Evolutionary conservation across 768 basidiomycete genomes (phyloP).

Genomic region (Panaeolus cyanescens): DNA sequence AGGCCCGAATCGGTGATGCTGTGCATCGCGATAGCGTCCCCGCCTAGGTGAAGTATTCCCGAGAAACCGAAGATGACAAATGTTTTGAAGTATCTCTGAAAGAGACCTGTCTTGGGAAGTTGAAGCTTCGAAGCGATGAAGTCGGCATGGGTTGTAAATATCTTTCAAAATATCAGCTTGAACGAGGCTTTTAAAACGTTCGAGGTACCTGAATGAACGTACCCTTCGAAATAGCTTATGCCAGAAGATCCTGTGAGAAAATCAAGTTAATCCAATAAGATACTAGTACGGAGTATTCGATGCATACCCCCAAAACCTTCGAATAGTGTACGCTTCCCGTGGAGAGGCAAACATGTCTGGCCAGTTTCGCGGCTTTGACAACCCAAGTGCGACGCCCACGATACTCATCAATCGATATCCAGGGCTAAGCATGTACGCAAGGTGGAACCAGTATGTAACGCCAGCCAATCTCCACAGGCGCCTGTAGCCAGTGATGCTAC

Average conservation of each 20-base stretch:
- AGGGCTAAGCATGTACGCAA: conserved; percentile 3
- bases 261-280: background rate
- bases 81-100: conserved; percentile 29
- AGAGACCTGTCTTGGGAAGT: conserved; percentile 22
- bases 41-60: conserved; percentile 31
- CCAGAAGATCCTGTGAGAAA: conserved; percentile 29
- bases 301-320: conserved; percentile 42
- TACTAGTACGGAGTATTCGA: background rate
- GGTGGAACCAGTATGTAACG: conserved; percentile 5
- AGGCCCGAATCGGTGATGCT: background rate
- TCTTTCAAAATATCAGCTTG: conserved; percentile 14
- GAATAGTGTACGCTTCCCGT: conserved; percentile 36
- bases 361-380: conserved; percentile 34
- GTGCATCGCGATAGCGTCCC: background rate
- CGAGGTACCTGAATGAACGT: conserved; percentile 10
- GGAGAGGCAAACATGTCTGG: conserved; percentile 33
- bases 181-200: background rate
- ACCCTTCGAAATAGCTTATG: conserved; percentile 37
- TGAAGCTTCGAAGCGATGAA: conserved; percentile 24
- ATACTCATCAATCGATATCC: conserved; percentile 10
- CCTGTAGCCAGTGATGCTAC: background rate
- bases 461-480: conserved; percentile 15
- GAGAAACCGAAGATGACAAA: conserved; percentile 37
- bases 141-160: conserved; percentile 27
- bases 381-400: conserved; percentile 19